phyloP scores from a whole-genome alignment of 108 stramenopile genomes.

The Fragilariopsis cylindrus region DNA sequence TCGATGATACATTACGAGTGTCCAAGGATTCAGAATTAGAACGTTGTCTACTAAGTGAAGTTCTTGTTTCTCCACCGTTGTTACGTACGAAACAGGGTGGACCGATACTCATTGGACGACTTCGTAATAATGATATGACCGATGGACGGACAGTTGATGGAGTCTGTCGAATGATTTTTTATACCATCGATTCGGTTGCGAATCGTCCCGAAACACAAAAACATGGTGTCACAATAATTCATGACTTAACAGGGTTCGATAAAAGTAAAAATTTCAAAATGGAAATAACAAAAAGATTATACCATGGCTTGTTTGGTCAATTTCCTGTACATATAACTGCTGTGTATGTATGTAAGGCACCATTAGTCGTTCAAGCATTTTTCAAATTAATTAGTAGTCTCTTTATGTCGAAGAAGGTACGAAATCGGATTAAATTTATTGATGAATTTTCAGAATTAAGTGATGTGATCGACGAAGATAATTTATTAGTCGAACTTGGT shows the following conservation, averaged over 20 bases:
- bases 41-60: conserved; percentile 28
- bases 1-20: conserved; percentile 27
- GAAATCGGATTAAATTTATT: conserved; percentile 33
- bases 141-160: conserved; percentile 39
- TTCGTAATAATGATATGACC: conserved; percentile 45
- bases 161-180: conserved; percentile 38
- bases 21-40: conserved; percentile 28
- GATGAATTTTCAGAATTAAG: conserved; percentile 17
- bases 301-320: conserved; percentile 35
- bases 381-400: conserved; percentile 25
- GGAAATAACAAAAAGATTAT: conserved; percentile 31
- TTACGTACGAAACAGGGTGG: conserved; percentile 26
- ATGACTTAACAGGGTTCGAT: conserved; percentile 36
- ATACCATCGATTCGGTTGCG: conserved; percentile 39
- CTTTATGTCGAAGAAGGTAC: conserved; percentile 33
- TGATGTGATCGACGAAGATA: conserved; percentile 17
- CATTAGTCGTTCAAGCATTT: conserved; percentile 23
- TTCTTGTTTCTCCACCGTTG: conserved; percentile 26
- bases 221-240: conserved; percentile 35
- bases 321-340: conserved; percentile 38
- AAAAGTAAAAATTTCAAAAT: conserved; percentile 27
- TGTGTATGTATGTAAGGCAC: conserved; percentile 43
- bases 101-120: conserved; percentile 33
- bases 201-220: conserved; percentile 24
- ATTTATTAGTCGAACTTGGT: conserved; percentile 31